Evolutionary conservation across 257 asterid species (phyloP).

Genomic region (Fraxinus anomala): DNA sequence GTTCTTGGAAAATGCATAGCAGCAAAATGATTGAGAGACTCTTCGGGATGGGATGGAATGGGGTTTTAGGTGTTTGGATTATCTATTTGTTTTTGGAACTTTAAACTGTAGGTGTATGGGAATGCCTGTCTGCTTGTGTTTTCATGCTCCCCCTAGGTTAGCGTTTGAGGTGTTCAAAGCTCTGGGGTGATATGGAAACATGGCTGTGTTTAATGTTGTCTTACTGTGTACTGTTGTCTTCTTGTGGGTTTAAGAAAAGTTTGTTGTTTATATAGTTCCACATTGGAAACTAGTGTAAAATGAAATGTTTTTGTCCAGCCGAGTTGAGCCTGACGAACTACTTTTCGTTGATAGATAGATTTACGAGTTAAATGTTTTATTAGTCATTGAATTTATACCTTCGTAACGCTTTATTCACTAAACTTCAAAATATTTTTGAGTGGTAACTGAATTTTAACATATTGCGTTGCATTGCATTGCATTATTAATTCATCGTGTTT

Average conservation of each 20-base stretch:
- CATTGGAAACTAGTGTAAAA: too few species aligned
- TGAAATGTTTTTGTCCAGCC: too few species aligned
- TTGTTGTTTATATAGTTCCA: too few species aligned
- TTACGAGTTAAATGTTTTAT: too few species aligned
- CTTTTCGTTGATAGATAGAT: too few species aligned
- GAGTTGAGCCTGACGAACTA: too few species aligned
- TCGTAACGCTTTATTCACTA: too few species aligned
- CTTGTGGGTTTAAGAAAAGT: neutral
- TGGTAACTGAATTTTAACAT: too few species aligned
- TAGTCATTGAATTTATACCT: too few species aligned
- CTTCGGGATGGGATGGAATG: neutral
- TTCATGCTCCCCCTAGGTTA: constrained; percentile 31
- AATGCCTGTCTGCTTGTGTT: constrained; percentile 23
- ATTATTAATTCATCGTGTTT: too few species aligned
- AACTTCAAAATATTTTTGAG: too few species aligned
- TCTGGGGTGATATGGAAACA: constrained; percentile 50
- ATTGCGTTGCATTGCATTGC: too few species aligned
- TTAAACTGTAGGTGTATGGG: neutral
- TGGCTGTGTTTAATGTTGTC: neutral
- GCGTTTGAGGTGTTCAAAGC: neutral
- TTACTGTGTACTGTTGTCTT: neutral
- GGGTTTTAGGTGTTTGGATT: neutral
- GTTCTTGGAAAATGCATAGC: constrained; percentile 26
- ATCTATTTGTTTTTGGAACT: neutral
- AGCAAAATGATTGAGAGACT: neutral